Evolutionary conservation across 208 protist species (phyloP).

Genomic region (Acanthamoeba healyi): DNA sequence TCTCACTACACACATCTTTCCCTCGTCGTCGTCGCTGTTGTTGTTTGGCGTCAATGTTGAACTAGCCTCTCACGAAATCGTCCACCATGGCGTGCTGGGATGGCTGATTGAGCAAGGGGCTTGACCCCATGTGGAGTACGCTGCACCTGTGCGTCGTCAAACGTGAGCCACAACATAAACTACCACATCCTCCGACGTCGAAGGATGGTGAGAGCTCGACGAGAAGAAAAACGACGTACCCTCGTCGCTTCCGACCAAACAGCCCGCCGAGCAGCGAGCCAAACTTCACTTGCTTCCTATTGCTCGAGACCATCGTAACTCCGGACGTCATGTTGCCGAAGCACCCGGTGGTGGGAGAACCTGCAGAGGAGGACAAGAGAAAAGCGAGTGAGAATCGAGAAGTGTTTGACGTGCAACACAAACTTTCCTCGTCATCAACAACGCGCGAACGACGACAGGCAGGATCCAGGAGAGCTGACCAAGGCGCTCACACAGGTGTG

Average conservation of each 20-base stretch:
- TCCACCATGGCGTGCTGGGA: not conserved
- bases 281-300: slow-evolving; percentile 6
- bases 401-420: too few relatives aligned
- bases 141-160: not conserved
- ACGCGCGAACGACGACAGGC: not conserved
- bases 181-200: too few relatives aligned
- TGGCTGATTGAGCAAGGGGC: not conserved
- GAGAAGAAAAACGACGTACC: not conserved
- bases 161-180: too few relatives aligned
- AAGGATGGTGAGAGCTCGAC: too few relatives aligned
- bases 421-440: too few relatives aligned
- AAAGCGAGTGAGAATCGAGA: not conserved
- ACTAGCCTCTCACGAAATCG: not conserved
- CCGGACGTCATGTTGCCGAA: not conserved
- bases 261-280: not conserved
- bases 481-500: not conserved
- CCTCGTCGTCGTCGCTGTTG: not conserved
- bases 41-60: not conserved
- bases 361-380: not conserved
- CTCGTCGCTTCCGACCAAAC: not conserved
- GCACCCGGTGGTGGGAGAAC: not conserved
- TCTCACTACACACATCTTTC: too few relatives aligned
- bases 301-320: not conserved
- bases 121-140: slow-evolving; percentile 34
- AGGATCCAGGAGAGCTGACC: not conserved